phyloP scores from a whole-genome alignment of 148 eudicot species.

The Rhododendron simsii region DNA sequence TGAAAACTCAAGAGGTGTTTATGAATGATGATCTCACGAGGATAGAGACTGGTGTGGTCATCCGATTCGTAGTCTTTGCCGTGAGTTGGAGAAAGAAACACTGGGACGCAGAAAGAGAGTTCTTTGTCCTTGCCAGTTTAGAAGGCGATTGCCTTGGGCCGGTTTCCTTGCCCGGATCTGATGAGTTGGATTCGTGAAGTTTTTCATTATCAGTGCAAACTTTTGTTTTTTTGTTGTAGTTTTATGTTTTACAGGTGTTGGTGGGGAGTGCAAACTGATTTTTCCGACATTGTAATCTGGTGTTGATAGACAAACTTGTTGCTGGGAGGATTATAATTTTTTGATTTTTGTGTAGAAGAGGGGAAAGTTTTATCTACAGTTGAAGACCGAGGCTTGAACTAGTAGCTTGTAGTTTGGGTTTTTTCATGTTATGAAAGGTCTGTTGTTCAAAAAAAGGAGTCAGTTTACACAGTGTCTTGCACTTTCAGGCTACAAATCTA shows the following conservation, averaged over 20 bases:
- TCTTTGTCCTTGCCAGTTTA: conserved; percentile 35
- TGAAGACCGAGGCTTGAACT: not conserved
- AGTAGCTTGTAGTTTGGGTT: not conserved
- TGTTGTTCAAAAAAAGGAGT: too few relatives aligned
- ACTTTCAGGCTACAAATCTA: too few relatives aligned
- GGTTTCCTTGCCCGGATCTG: conserved; percentile 33
- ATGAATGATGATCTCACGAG: conserved; percentile 27
- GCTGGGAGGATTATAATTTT: not conserved
- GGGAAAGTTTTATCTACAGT: not conserved
- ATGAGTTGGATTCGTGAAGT: conserved; percentile 28
- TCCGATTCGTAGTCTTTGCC: conserved; percentile 33
- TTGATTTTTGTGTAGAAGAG: not conserved
- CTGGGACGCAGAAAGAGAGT: conserved; percentile 15
- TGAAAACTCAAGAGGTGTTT: conserved; percentile 15
- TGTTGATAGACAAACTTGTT: not conserved
- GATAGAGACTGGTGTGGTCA: conserved; percentile 40
- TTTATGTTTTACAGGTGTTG: not conserved
- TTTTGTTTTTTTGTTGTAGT: not conserved
- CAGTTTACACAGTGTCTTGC: too few relatives aligned
- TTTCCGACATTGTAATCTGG: not conserved
- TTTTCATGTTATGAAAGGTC: not conserved
- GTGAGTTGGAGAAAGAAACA: conserved; percentile 35
- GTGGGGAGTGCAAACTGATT: not conserved
- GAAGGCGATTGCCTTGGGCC: conserved; percentile 51
- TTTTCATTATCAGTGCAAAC: not conserved